Evolutionary conservation across 164 flowering plant genomes (phyloP).

Genomic region (Aristolochia contorta): DNA sequence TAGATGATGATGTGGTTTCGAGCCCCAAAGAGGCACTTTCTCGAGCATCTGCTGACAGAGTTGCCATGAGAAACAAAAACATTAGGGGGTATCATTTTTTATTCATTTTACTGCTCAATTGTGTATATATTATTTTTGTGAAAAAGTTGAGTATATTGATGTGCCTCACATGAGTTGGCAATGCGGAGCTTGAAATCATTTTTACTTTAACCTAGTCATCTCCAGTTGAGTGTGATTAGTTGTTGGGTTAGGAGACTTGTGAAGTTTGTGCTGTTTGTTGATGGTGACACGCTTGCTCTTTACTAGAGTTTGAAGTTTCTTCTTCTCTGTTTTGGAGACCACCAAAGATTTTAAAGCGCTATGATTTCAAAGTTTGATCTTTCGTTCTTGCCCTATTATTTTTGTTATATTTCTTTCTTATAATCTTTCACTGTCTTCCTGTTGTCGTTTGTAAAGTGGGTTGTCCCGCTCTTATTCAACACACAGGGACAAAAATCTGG

Average conservation of each 20-base stretch:
- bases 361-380: not conserved
- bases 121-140: too few species aligned
- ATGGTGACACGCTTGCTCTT: too few species aligned
- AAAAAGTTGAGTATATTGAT: too few species aligned
- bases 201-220: too few species aligned
- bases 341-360: not conserved
- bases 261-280: too few species aligned
- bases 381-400: not conserved
- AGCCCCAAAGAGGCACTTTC: slow-evolving; percentile 82
- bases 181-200: too few species aligned
- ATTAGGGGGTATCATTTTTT: slow-evolving; percentile 41
- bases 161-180: too few species aligned
- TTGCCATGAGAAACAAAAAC: slow-evolving; percentile 47
- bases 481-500: slow-evolving; percentile 52
- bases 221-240: too few species aligned
- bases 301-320: too few species aligned
- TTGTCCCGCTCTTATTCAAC: slow-evolving; percentile 73
- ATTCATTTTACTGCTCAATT: not conserved
- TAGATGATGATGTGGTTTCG: slow-evolving; percentile 71
- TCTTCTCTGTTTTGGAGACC: not conserved
- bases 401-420: not conserved
- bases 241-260: too few species aligned
- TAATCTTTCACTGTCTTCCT: not conserved
- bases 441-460: not conserved
- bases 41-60: slow-evolving; percentile 60